phyloP scores from a whole-genome alignment of 345 rosid genomes.

The Heritiera fomes region DNA sequence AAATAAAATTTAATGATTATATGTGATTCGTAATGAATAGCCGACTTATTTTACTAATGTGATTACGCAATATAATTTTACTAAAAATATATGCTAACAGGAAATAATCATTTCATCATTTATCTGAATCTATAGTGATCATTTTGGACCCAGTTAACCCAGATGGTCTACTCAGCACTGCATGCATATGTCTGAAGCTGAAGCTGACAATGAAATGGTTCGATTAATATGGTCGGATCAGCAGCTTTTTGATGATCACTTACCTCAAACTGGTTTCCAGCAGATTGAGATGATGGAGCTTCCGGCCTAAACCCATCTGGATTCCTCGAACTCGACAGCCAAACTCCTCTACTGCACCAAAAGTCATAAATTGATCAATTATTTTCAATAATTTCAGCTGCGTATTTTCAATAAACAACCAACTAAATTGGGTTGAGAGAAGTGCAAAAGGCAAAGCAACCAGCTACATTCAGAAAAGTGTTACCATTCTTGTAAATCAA shows the following conservation, averaged over 20 bases:
- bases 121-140: neutral
- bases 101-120: too few relatives aligned
- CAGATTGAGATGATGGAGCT: slow-evolving; percentile 15
- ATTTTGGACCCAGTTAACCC: neutral
- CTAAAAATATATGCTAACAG: too few relatives aligned
- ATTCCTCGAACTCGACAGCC: slow-evolving; percentile 24
- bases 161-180: neutral
- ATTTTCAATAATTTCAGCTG: neutral
- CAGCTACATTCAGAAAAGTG: neutral
- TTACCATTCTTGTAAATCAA: neutral
- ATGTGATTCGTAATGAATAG: too few relatives aligned
- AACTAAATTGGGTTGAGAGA: neutral
- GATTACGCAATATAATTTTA: too few relatives aligned
- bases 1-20: too few relatives aligned
- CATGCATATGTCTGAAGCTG: neutral
- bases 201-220: neutral
- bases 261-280: slow-evolving; percentile 23
- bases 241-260: neutral
- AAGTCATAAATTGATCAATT: neutral
- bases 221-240: neutral
- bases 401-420: neutral
- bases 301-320: neutral
- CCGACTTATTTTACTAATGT: too few relatives aligned
- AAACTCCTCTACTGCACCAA: slow-evolving; percentile 32
- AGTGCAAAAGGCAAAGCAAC: neutral